Conservation (phyloP, 345 rosid genomes). For the Sisymbrium irio region DNA sequence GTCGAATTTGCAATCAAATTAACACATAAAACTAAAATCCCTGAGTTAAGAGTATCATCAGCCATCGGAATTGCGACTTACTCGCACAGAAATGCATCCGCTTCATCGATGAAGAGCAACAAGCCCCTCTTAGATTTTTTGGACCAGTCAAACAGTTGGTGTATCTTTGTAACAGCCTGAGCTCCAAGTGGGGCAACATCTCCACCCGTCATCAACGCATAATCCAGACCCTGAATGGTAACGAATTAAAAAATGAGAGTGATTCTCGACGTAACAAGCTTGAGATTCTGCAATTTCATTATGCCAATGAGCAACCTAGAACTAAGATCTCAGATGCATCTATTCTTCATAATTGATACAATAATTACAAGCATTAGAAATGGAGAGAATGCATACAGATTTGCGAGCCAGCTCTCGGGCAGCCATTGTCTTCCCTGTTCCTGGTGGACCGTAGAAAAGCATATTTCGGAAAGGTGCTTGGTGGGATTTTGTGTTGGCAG, state of each 20-base stretch:
- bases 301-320: background rate
- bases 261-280: background rate
- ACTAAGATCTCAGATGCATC: conserved; percentile 9
- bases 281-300: background rate
- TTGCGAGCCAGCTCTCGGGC: conserved; percentile 85
- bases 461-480: conserved; percentile 93
- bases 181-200: conserved; percentile 98
- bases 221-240: conserved; percentile 79
- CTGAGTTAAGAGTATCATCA: conserved; percentile 3
- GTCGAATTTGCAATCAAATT: conserved; percentile 24
- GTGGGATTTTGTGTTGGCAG: conserved; percentile 96
- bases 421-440: conserved; percentile 99
- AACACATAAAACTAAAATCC: background rate
- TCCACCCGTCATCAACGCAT: conserved; percentile 99
- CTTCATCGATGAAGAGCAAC: conserved; percentile 93
- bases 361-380: background rate
- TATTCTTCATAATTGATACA: background rate
- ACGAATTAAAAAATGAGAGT: conserved; percentile 12
- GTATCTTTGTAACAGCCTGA: conserved; percentile 98
- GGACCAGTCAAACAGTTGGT: conserved; percentile 94
- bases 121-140: conserved; percentile 87
- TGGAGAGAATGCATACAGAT: conserved; percentile 62
- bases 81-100: conserved; percentile 99
- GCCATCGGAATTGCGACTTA: conserved; percentile 42
- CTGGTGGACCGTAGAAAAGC: conserved; percentile 98